Evolutionary conservation across 2,329 filamentous ascomycete species (phyloP).

Genomic region (Fusarium transvaalense): DNA sequence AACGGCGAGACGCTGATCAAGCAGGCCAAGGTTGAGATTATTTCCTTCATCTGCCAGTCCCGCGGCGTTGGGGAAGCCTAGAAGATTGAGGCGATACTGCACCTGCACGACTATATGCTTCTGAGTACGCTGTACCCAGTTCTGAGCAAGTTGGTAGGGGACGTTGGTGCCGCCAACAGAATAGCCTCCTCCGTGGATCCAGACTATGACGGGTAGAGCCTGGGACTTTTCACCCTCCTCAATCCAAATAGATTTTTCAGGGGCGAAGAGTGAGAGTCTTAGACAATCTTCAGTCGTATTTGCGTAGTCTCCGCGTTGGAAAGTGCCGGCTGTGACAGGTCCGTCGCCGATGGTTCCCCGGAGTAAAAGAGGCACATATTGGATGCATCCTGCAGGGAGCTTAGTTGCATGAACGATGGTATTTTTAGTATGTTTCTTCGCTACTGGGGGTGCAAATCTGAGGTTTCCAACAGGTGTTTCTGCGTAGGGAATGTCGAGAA

Average conservation of each 20-base stretch:
- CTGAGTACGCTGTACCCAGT: slow-evolving; percentile 38
- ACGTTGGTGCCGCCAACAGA: slow-evolving; percentile 28
- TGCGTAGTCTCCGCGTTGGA: slow-evolving; percentile 31
- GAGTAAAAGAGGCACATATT: slow-evolving; percentile 21
- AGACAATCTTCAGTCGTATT: slow-evolving; percentile 42
- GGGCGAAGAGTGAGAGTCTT: slow-evolving; percentile 30
- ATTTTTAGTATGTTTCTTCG: background rate
- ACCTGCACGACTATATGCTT: slow-evolving; percentile 37
- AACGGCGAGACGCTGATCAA: slow-evolving; percentile 39
- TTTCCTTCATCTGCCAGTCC: slow-evolving; percentile 1
- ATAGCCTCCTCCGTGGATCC: slow-evolving; percentile 30
- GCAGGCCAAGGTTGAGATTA: slow-evolving; percentile 33
- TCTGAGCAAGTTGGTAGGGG: slow-evolving; percentile 27
- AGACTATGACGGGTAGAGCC: slow-evolving; percentile 20
- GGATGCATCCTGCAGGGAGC: slow-evolving; percentile 33
- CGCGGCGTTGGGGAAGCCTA: slow-evolving; percentile 29
- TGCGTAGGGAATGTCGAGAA: slow-evolving; percentile 37
- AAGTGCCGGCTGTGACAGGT: slow-evolving; percentile 15
- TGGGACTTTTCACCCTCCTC: background rate
- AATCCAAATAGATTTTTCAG: background rate
- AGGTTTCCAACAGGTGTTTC: slow-evolving; percentile 24
- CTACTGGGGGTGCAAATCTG: slow-evolving; percentile 24
- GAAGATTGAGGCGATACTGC: slow-evolving; percentile 36
- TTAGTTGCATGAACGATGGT: background rate
- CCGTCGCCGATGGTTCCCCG: slow-evolving; percentile 16